Conservation (phyloP, 495 filamentous ascomycete genomes). For the Viridothelium virens region DNA sequence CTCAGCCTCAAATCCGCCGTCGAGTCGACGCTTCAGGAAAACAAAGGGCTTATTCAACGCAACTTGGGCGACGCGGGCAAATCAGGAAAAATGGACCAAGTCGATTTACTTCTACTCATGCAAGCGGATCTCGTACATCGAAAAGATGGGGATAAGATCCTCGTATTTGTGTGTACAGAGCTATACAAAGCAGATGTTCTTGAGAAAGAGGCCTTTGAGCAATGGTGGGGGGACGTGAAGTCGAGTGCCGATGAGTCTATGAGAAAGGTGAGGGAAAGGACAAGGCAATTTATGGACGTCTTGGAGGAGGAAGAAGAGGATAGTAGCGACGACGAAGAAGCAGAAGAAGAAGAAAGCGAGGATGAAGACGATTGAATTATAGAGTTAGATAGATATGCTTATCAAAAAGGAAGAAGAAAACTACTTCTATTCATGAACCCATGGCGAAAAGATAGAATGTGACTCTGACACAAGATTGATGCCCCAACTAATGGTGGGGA, state of each 20-base stretch:
- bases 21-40: constrained; percentile 48
- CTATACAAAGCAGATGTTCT: constrained; percentile 77
- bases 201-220: constrained; percentile 78
- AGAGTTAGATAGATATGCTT: too few relatives aligned
- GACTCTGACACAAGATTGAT: background rate
- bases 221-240: constrained; percentile 76
- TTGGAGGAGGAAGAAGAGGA: constrained; percentile 76
- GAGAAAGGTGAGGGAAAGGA: constrained; percentile 60
- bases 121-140: constrained; percentile 66
- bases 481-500: background rate
- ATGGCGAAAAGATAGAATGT: too few relatives aligned
- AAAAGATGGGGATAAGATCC: constrained; percentile 50
- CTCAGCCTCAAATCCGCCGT: constrained; percentile 53
- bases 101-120: constrained; percentile 72
- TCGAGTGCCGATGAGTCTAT: constrained; percentile 57
- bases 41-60: constrained; percentile 51
- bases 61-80: constrained; percentile 51
- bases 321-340: constrained; percentile 63
- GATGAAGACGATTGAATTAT: constrained; percentile 31
- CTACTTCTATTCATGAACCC: too few relatives aligned
- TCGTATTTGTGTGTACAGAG: constrained; percentile 69
- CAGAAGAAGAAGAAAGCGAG: constrained; percentile 48
- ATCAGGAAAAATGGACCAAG: constrained; percentile 61
- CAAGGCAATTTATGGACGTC: constrained; percentile 76
- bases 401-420: too few relatives aligned